These are phyloP conservation scores for Plasmodium coatneyi DNA, from an alignment of 169 alveolate genomes.

Conservation along the genomic window DNA sequence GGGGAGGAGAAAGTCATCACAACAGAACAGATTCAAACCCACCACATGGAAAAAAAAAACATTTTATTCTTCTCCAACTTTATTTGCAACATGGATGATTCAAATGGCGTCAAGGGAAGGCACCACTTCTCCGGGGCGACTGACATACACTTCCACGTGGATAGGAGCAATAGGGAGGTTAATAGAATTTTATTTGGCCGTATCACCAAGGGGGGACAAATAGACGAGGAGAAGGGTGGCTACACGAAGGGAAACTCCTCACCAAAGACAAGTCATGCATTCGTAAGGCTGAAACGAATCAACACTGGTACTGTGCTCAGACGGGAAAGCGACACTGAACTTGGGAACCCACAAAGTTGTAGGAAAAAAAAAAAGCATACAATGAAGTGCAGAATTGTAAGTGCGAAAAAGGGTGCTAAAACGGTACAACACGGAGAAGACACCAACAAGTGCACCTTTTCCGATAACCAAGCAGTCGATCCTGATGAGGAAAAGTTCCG, in stretches of 20 bases:
- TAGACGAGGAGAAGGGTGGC: not conserved
- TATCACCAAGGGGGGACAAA: not conserved
- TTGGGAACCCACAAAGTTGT: not conserved
- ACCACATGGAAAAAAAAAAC: constrained; percentile 8
- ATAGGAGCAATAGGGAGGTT: constrained; percentile 10
- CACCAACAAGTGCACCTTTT: not conserved
- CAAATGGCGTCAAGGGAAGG: not conserved
- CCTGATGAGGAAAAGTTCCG: not conserved
- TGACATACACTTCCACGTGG: constrained; percentile 51
- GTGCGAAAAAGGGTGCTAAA: not conserved
- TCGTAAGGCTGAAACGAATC: not conserved
- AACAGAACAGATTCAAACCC: not conserved
- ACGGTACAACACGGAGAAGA: not conserved
- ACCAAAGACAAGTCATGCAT: not conserved
- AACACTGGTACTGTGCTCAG: not conserved
- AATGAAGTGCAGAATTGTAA: constrained; percentile 19
- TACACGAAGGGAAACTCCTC: not conserved
- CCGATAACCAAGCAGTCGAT: not conserved
- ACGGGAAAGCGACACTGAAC: not conserved
- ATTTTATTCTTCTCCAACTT: constrained; percentile 58
- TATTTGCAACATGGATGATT: constrained; percentile 23
- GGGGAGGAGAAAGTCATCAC: not conserved
- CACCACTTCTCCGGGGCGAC: constrained; percentile 19
- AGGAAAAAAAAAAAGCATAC: not conserved
- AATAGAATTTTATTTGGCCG: not conserved